A percentile compares a stretch with the other conserved stretches of the same genome.
Conservation (phyloP, 768 basidiomycete species). For the Paxillus rubicundulus region DNA sequence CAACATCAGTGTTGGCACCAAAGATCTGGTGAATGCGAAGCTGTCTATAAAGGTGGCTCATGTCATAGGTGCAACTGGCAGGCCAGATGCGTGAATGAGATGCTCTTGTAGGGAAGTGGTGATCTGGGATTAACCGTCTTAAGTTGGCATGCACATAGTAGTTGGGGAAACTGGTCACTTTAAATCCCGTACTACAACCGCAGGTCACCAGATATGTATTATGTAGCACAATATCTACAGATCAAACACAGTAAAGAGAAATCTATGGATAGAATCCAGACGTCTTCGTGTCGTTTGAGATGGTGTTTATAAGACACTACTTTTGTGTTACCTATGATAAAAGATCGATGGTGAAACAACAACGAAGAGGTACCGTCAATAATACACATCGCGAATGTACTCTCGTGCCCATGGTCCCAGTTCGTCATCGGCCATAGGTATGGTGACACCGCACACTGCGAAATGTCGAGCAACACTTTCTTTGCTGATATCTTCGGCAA, state of each 20-base stretch:
- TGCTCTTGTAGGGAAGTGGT: too few species aligned
- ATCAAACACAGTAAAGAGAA: constrained; percentile 1
- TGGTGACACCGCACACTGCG: constrained; percentile 40
- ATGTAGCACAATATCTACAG: constrained; percentile 4
- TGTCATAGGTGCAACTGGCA: constrained; percentile 27
- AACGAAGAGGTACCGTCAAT: constrained; percentile 11
- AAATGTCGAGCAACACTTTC: constrained; percentile 41
- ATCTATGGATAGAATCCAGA: constrained; percentile 22
- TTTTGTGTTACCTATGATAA: constrained; percentile 2
- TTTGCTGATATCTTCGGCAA: constrained; percentile 27
- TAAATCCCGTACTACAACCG: constrained; percentile 21
- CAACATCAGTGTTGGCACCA: constrained; percentile 95
- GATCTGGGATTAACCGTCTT: too few species aligned
- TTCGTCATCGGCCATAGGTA: constrained; percentile 34
- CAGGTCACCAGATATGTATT: neutral
- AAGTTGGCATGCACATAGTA: too few species aligned
- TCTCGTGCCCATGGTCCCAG: constrained; percentile 40
- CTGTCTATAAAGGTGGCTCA: constrained; percentile 84
- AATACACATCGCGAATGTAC: constrained; percentile 30
- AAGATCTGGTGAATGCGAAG: constrained; percentile 88
- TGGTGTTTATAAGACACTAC: constrained; percentile 3
- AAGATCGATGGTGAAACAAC: neutral
- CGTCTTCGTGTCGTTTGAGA: constrained; percentile 17
- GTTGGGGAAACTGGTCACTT: neutral
- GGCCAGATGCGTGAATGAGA: neutral